A percentile compares a stretch with the other conserved stretches of the same genome.
Conservation (phyloP, 176 grass and related monocot genomes). For the Hsuehochloa calcarea region DNA sequence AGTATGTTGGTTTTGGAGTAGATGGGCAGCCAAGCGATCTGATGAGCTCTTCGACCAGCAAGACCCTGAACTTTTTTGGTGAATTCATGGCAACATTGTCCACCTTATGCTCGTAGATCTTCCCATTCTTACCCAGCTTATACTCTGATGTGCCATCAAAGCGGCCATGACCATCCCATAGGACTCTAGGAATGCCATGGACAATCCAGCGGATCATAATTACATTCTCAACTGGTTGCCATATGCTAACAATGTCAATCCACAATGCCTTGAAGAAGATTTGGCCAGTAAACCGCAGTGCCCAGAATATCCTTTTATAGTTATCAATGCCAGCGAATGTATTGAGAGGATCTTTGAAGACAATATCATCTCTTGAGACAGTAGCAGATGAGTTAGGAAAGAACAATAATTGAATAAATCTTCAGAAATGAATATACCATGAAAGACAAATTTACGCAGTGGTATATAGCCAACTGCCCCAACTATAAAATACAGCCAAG, state of each 20-base stretch:
- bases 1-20: constrained; percentile 79
- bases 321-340: constrained; percentile 64
- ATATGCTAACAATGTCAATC: constrained; percentile 79
- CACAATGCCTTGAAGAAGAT: constrained; percentile 76
- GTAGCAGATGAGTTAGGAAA: constrained; percentile 20
- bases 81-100: constrained; percentile 74
- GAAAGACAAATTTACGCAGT: not conserved
- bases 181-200: constrained; percentile 71
- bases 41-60: constrained; percentile 62
- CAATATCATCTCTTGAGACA: constrained; percentile 77
- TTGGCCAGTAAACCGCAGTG: constrained; percentile 47
- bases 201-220: constrained; percentile 90
- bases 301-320: constrained; percentile 83
- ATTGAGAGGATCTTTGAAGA: constrained; percentile 87
- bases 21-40: constrained; percentile 63
- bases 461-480: not conserved
- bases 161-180: constrained; percentile 59
- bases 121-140: constrained; percentile 75
- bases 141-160: constrained; percentile 90
- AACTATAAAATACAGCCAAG: constrained; percentile 11
- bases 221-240: constrained; percentile 71
- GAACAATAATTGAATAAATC: not conserved
- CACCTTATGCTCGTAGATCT: constrained; percentile 79
- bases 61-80: constrained; percentile 56
- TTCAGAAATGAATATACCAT: not conserved